Evolutionary conservation across 352 stramenopile species (phyloP).

Genomic region (Phytopythium vexans): DNA sequence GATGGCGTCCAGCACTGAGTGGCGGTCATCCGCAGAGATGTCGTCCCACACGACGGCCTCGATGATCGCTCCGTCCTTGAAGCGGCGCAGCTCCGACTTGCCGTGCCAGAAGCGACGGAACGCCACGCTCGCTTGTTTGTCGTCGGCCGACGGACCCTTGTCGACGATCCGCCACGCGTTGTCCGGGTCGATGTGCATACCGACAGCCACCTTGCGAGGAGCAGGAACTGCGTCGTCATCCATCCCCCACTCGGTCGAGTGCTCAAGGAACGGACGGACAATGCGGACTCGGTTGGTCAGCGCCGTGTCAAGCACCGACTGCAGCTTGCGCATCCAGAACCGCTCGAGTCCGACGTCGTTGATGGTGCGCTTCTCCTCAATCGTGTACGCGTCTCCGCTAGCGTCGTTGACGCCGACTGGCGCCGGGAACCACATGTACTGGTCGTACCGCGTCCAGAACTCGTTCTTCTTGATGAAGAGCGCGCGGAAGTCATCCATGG

Average conservation of each 20-base stretch:
- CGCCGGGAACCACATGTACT: conserved; percentile 81
- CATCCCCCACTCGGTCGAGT: conserved; percentile 50
- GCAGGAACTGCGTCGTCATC: conserved; percentile 30
- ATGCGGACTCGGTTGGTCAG: conserved; percentile 68
- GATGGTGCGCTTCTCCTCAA: conserved; percentile 66
- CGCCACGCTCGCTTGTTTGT: conserved; percentile 51
- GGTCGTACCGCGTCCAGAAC: conserved; percentile 84
- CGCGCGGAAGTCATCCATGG: conserved; percentile 71
- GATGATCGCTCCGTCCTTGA: conserved; percentile 88
- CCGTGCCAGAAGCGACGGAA: conserved; percentile 90
- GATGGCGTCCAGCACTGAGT: conserved; percentile 69
- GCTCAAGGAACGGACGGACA: conserved; percentile 46
- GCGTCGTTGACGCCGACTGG: conserved; percentile 36
- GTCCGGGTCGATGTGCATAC: conserved; percentile 74
- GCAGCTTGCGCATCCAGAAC: conserved; percentile 64
- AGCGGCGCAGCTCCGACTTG: conserved; percentile 87
- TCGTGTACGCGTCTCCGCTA: conserved; percentile 54
- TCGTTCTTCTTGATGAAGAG: conserved; percentile 81
- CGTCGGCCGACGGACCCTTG: conserved; percentile 85
- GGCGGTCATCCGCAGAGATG: conserved; percentile 59
- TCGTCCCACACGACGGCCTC: conserved; percentile 89
- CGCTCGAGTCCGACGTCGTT: conserved; percentile 74
- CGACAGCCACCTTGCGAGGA: conserved; percentile 66
- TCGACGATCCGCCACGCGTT: conserved; percentile 85
- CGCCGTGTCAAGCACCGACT: conserved; percentile 40